Percentiles rank a stretch among this genome's conserved stretches.
These are phyloP conservation scores for Tetracladium marchalianum DNA, from an alignment of 495 filamentous ascomycete genomes.

Conservation along the genomic window DNA sequence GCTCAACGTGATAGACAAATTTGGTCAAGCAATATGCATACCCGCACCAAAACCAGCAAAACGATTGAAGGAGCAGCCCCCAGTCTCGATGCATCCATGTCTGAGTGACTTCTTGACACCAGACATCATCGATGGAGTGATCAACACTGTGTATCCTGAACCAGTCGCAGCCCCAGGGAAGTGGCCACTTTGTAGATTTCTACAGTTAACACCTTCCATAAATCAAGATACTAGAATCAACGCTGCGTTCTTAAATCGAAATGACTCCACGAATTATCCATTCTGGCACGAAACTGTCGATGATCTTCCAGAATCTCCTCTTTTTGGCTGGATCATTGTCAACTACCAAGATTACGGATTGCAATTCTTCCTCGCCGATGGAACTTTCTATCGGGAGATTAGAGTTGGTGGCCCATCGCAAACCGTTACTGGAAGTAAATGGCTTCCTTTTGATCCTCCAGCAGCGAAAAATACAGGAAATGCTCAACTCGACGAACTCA, in stretches of 20 bases:
- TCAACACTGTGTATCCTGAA: background rate
- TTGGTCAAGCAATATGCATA: slow-evolving; percentile 32
- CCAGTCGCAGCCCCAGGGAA: slow-evolving; percentile 7
- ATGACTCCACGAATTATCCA: background rate
- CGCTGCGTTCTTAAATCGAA: slow-evolving; percentile 22
- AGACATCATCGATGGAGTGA: background rate
- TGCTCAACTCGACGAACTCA: slow-evolving; percentile 26
- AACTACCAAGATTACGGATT: slow-evolving; percentile 40
- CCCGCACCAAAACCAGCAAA: slow-evolving; percentile 7
- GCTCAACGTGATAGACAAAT: slow-evolving; percentile 45
- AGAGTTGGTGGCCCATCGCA: slow-evolving; percentile 24
- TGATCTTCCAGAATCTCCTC: slow-evolving; percentile 32
- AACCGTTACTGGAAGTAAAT: slow-evolving; percentile 14
- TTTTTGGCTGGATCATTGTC: slow-evolving; percentile 45
- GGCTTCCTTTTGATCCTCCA: slow-evolving; percentile 25
- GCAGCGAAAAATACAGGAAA: background rate
- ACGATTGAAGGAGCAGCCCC: background rate
- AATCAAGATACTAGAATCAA: slow-evolving; percentile 40
- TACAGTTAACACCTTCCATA: slow-evolving; percentile 36
- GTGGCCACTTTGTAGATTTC: slow-evolving; percentile 21
- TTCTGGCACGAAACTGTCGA: slow-evolving; percentile 23
- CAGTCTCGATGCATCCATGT: slow-evolving; percentile 29
- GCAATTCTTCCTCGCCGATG: slow-evolving; percentile 38
- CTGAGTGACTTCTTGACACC: background rate
- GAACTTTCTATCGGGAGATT: slow-evolving; percentile 42